These are phyloP conservation scores for Penicillium sp. DNA, from an alignment of 2,329 filamentous ascomycete species.

Conservation along the genomic window DNA sequence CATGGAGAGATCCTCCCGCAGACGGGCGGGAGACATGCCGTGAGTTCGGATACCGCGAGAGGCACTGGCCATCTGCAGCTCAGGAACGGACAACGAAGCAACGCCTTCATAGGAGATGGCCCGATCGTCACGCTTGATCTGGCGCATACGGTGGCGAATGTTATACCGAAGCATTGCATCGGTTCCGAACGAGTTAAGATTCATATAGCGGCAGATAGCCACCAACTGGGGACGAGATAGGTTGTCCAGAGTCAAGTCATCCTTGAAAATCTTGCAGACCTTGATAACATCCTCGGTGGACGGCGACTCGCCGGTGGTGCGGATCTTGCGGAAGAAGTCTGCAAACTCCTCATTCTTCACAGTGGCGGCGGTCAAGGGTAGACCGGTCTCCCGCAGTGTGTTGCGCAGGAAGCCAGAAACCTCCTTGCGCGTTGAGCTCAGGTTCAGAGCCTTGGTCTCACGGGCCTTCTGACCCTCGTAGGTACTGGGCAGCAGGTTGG, in stretches of 20 bases:
- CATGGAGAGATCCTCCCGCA: slow-evolving; percentile 84
- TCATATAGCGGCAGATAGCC: slow-evolving; percentile 98
- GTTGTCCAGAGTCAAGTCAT: slow-evolving; percentile 96
- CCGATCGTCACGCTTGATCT: slow-evolving; percentile 97
- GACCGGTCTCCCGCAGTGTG: slow-evolving; percentile 87
- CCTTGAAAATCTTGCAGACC: slow-evolving; percentile 98
- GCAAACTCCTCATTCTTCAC: slow-evolving; percentile 91
- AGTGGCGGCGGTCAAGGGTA: slow-evolving; percentile 78
- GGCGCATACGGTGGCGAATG: slow-evolving; percentile 94
- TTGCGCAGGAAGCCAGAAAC: slow-evolving; percentile 86
- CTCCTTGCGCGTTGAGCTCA: slow-evolving; percentile 86
- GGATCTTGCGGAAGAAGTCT: slow-evolving; percentile 95
- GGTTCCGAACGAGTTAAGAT: slow-evolving; percentile 92
- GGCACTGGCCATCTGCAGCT: slow-evolving; percentile 88
- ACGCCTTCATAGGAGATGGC: slow-evolving; percentile 93
- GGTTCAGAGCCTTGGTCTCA: slow-evolving; percentile 77
- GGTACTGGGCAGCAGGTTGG: slow-evolving; percentile 94
- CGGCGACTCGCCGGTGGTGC: slow-evolving; percentile 84
- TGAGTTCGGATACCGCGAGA: slow-evolving; percentile 90
- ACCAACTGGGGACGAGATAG: slow-evolving; percentile 91
- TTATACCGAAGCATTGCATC: slow-evolving; percentile 98
- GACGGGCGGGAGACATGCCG: slow-evolving; percentile 80
- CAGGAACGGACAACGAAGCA: slow-evolving; percentile 85
- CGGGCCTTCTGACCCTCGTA: slow-evolving; percentile 90
- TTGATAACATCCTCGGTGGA: slow-evolving; percentile 91